Evolutionary conservation across 352 stramenopile species (phyloP).

Genomic region (Globisporangium mamillatum): DNA sequence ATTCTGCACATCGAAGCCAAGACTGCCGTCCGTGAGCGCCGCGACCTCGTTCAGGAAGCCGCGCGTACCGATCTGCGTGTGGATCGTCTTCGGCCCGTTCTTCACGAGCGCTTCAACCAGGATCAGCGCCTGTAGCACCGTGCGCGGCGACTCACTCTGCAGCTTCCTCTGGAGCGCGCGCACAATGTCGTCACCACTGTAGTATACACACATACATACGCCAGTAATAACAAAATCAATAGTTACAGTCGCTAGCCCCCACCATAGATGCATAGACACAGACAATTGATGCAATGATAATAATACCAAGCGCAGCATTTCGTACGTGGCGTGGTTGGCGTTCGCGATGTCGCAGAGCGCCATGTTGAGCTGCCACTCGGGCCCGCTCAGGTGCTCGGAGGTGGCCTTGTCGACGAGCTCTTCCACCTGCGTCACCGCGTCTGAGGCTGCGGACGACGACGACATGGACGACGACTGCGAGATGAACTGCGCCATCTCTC

Average conservation of each 20-base stretch:
- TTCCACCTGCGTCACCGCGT: slow-evolving; percentile 26
- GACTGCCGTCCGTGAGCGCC: slow-evolving; percentile 57
- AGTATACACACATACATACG: neutral
- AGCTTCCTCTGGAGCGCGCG: slow-evolving; percentile 53
- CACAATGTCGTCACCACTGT: slow-evolving; percentile 62
- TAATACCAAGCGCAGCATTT: neutral
- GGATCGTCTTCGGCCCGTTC: slow-evolving; percentile 60
- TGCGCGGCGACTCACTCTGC: slow-evolving; percentile 44
- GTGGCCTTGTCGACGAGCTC: slow-evolving; percentile 60
- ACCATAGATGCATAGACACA: neutral
- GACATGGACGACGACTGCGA: slow-evolving; percentile 8
- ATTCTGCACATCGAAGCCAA: slow-evolving; percentile 75
- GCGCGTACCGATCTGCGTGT: slow-evolving; percentile 52
- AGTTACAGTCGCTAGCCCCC: neutral
- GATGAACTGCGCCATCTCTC: slow-evolving; percentile 1
- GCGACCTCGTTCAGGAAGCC: slow-evolving; percentile 70
- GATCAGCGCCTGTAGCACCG: slow-evolving; percentile 52
- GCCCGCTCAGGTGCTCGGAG: slow-evolving; percentile 36
- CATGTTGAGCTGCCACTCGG: slow-evolving; percentile 78
- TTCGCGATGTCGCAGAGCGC: slow-evolving; percentile 69
- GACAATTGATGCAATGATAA: neutral
- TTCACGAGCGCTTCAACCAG: slow-evolving; percentile 76
- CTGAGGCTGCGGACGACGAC: neutral
- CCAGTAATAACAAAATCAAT: neutral
- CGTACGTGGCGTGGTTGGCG: slow-evolving; percentile 41